Evolutionary conservation across 176 grass and related monocot genomes (phyloP).

Genomic region (Oropetium thomaeum): DNA sequence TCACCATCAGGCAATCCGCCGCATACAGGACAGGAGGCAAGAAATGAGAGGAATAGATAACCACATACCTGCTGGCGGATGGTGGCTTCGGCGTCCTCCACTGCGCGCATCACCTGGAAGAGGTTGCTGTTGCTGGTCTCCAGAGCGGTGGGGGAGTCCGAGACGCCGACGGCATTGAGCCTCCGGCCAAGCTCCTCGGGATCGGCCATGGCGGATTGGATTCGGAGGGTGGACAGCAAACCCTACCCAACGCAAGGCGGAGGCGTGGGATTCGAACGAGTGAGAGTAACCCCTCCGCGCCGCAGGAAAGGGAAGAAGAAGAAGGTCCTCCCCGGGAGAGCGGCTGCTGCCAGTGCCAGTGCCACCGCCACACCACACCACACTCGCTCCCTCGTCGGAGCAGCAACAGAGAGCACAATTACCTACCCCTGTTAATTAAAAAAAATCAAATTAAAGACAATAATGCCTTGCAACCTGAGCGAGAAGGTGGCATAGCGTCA

Average conservation of each 20-base stretch:
- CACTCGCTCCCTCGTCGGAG: neutral
- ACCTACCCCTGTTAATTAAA: neutral
- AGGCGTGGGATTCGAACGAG: neutral
- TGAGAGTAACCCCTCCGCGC: neutral
- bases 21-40: neutral
- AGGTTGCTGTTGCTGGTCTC: slow-evolving; percentile 52
- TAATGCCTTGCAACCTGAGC: too few species aligned
- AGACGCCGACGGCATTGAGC: slow-evolving; percentile 32
- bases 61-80: slow-evolving; percentile 70
- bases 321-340: too few species aligned
- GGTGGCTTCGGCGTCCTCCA: slow-evolving; percentile 85
- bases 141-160: slow-evolving; percentile 30
- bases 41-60: neutral
- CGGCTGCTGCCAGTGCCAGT: too few species aligned
- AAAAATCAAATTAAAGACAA: too few species aligned
- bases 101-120: slow-evolving; percentile 82
- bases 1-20: neutral
- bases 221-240: neutral
- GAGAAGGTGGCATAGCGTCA: too few species aligned
- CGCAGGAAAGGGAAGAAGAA: neutral
- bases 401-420: neutral
- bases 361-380: neutral
- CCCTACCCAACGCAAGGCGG: neutral
- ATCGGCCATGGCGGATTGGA: slow-evolving; percentile 31
- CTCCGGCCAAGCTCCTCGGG: slow-evolving; percentile 39